A percentile compares a stretch with the other conserved stretches of the same genome.
phyloP scores from a whole-genome alignment of 1,139 yeast genomes.

The Sugiyamaella paludigena region DNA sequence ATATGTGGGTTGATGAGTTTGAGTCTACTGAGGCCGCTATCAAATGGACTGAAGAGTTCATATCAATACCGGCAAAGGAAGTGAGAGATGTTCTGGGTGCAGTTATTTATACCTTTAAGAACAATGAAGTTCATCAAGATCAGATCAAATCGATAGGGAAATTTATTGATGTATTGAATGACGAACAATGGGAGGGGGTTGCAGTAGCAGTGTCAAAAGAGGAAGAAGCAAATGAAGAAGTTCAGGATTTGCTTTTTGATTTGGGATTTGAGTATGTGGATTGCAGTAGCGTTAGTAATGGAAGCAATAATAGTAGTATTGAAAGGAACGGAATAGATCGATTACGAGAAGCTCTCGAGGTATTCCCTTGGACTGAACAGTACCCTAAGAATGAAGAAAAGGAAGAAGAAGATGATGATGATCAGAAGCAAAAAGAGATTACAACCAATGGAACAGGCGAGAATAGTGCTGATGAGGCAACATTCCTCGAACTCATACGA shows the following conservation, averaged over 20 bases:
- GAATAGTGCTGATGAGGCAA: constrained; percentile 1
- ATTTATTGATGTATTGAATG: constrained; percentile 25
- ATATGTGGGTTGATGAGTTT: constrained; percentile 46
- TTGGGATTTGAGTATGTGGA: constrained; percentile 33
- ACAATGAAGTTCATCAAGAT: constrained; percentile 19
- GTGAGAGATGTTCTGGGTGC: constrained; percentile 44
- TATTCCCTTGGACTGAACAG: constrained; percentile 25
- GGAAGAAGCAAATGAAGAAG: constrained; percentile 14
- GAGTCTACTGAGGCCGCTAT: constrained; percentile 14
- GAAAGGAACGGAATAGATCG: constrained; percentile 26
- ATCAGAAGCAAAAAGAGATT: neutral
- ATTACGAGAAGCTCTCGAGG: constrained; percentile 32
- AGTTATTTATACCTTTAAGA: constrained; percentile 37
- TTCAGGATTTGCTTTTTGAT: constrained; percentile 26
- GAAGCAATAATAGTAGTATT: constrained; percentile 9
- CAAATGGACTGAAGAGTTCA: constrained; percentile 41
- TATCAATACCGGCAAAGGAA: constrained; percentile 39
- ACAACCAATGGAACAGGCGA: neutral
- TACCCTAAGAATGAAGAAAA: neutral
- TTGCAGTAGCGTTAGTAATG: constrained; percentile 13
- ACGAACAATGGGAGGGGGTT: constrained; percentile 33
- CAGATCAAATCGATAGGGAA: constrained; percentile 21
- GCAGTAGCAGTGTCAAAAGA: constrained; percentile 26
- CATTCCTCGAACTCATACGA: constrained; percentile 12
- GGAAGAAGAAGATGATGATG: constrained; percentile 8